Conservation (phyloP, 352 stramenopile species). For the Phytophthora colocasiae region DNA sequence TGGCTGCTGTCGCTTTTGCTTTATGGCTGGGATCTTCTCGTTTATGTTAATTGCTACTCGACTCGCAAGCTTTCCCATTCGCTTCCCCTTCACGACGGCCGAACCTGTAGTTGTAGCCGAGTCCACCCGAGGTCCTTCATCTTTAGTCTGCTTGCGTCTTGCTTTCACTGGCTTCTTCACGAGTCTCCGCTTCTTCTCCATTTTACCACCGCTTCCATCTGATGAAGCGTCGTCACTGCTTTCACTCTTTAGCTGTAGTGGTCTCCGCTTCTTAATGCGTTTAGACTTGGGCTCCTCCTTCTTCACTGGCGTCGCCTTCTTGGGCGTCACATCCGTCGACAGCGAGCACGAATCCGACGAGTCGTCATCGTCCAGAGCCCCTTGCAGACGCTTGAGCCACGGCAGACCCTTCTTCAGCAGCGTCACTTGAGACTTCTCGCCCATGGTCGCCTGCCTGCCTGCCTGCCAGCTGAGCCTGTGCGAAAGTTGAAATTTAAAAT, state of each 20-base stretch:
- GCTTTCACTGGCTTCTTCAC: conserved; percentile 7
- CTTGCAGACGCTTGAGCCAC: conserved; percentile 37
- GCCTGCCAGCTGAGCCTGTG: conserved; percentile 8
- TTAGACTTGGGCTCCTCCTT: background rate
- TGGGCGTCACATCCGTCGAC: background rate
- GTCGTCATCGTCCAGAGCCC: conserved; percentile 32
- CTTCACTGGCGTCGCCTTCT: conserved; percentile 15
- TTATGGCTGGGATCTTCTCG: conserved; percentile 3
- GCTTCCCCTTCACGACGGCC: conserved; percentile 4
- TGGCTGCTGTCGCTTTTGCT: conserved; percentile 14
- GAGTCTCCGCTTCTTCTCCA: background rate
- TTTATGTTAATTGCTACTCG: background rate
- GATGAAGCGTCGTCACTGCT: conserved; percentile 7
- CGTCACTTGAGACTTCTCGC: conserved; percentile 4
- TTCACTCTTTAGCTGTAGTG: background rate
- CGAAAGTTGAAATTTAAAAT: no score
- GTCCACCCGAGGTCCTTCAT: conserved; percentile 1
- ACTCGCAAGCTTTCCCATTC: conserved; percentile 10
- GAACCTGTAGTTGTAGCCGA: background rate
- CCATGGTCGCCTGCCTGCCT: conserved; percentile 10
- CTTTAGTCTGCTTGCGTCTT: conserved; percentile 9
- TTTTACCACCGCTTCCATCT: background rate
- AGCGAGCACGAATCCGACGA: conserved; percentile 31
- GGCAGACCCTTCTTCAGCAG: conserved; percentile 16
- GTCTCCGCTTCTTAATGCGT: conserved; percentile 15